A percentile compares a stretch with the other conserved stretches of the same genome.
phyloP scores from a whole-genome alignment of 352 stramenopile genomes.

The Peronosclerospora sorghi region DNA sequence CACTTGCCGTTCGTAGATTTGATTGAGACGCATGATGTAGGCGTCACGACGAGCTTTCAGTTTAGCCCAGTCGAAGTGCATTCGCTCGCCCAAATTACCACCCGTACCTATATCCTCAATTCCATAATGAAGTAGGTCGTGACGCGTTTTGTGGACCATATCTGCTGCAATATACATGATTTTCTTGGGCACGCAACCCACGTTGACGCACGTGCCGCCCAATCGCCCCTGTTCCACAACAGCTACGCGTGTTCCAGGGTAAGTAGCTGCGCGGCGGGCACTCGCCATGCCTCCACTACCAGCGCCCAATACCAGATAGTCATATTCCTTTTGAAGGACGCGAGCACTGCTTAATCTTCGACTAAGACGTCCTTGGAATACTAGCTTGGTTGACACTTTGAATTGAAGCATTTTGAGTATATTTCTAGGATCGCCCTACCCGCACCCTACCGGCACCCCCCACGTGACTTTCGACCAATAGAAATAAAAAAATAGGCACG shows the following conservation, averaged over 20 bases:
- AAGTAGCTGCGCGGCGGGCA: constrained; percentile 81
- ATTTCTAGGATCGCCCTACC: too few relatives aligned
- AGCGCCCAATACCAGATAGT: constrained; percentile 88
- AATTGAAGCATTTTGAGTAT: too few relatives aligned
- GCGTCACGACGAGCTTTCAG: constrained; percentile 90
- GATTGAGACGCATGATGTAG: constrained; percentile 93
- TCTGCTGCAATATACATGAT: constrained; percentile 89
- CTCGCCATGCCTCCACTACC: constrained; percentile 89
- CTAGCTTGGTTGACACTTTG: too few relatives aligned
- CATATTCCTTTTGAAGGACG: constrained; percentile 26
- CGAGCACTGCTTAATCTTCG: constrained; percentile 7
- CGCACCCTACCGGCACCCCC: too few relatives aligned
- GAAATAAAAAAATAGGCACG: too few relatives aligned
- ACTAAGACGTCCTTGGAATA: constrained; percentile 1
- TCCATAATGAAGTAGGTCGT: constrained; percentile 45
- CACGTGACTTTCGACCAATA: too few relatives aligned
- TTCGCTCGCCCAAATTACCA: constrained; percentile 25
- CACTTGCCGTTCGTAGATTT: constrained; percentile 86
- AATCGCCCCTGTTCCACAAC: constrained; percentile 87
- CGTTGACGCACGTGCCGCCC: constrained; percentile 98
- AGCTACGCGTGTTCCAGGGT: constrained; percentile 87
- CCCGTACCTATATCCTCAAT: constrained; percentile 34
- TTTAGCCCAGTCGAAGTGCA: constrained; percentile 83
- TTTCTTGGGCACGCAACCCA: constrained; percentile 99
- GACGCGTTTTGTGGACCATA: constrained; percentile 43